Percentiles rank a stretch among this genome's conserved stretches.
Conservation (phyloP, 495 filamentous ascomycete species). For the Penicillium fimorum region DNA sequence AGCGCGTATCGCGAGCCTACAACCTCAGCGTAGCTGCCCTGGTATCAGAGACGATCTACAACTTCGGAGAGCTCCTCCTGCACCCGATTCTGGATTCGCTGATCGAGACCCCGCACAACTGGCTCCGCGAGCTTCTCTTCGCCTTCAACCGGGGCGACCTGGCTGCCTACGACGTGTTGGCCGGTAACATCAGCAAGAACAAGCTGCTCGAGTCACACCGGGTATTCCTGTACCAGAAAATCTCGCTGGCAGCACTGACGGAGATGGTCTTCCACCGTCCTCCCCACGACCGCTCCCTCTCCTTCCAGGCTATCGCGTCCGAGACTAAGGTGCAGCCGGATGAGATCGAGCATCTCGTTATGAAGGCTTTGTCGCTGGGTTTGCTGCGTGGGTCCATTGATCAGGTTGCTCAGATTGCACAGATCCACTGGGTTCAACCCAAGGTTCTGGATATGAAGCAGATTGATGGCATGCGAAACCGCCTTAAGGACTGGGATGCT, state of each 20-base stretch:
- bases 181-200: conserved; percentile 72
- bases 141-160: conserved; percentile 97
- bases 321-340: conserved; percentile 89
- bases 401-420: conserved; percentile 88
- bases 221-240: conserved; percentile 91
- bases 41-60: conserved; percentile 93
- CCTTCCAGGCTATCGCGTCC: conserved; percentile 77
- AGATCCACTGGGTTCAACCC: conserved; percentile 98
- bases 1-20: conserved; percentile 80
- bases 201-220: conserved; percentile 74
- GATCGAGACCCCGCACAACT: conserved; percentile 60
- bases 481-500: conserved; percentile 89
- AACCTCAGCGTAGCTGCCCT: conserved; percentile 90
- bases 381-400: conserved; percentile 91
- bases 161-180: conserved; percentile 76
- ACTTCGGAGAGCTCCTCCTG: conserved; percentile 97
- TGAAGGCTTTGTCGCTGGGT: conserved; percentile 95
- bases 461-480: conserved; percentile 87
- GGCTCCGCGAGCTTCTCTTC: conserved; percentile 91
- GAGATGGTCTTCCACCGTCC: conserved; percentile 95
- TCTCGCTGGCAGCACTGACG: conserved; percentile 90
- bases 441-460: conserved; percentile 95
- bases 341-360: conserved; percentile 96
- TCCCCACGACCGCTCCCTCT: conserved; percentile 91
- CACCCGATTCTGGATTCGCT: conserved; percentile 94